Conservation (phyloP, 768 basidiomycete species). For the Trametes coccinea region DNA sequence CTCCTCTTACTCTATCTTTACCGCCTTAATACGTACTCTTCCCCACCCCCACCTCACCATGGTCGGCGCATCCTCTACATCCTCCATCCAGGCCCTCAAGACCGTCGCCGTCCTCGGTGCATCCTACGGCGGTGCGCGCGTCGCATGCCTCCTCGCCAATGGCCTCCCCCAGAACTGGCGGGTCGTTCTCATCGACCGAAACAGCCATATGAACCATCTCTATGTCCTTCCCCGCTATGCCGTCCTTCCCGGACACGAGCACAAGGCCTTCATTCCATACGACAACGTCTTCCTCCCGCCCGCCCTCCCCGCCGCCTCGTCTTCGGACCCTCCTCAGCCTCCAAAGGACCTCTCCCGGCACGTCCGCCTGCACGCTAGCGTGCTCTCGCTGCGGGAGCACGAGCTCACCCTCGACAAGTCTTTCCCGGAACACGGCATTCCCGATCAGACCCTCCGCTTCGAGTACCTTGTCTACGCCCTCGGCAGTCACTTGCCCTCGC, state of each 20-base stretch:
- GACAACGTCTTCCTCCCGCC: conserved; percentile 43
- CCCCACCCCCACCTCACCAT: background rate
- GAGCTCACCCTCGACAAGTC: conserved; percentile 47
- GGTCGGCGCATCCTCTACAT: background rate
- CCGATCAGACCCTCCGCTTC: conserved; percentile 40
- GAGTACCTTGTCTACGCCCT: conserved; percentile 64
- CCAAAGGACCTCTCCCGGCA: conserved; percentile 5
- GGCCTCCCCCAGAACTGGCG: conserved; percentile 53
- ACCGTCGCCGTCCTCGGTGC: conserved; percentile 58
- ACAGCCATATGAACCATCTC: conserved; percentile 47
- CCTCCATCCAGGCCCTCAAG: conserved; percentile 16
- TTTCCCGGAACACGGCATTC: conserved; percentile 48
- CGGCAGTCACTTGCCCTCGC: conserved; percentile 55
- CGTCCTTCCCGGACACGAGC: conserved; percentile 59
- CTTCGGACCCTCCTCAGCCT: background rate
- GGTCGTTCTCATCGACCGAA: conserved; percentile 58
- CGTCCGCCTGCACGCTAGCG: conserved; percentile 47
- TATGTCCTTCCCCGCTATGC: conserved; percentile 61
- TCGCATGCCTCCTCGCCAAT: conserved; percentile 49
- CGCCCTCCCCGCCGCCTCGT: background rate
- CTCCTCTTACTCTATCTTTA: conserved; percentile 21
- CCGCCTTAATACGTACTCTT: conserved; percentile 16
- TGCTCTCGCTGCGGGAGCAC: conserved; percentile 41
- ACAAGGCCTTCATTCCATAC: conserved; percentile 69
- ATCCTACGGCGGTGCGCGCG: conserved; percentile 55